These are phyloP conservation scores for Meripilus lineatus DNA, from an alignment of 1,284 basidiomycete species.

Conservation along the genomic window DNA sequence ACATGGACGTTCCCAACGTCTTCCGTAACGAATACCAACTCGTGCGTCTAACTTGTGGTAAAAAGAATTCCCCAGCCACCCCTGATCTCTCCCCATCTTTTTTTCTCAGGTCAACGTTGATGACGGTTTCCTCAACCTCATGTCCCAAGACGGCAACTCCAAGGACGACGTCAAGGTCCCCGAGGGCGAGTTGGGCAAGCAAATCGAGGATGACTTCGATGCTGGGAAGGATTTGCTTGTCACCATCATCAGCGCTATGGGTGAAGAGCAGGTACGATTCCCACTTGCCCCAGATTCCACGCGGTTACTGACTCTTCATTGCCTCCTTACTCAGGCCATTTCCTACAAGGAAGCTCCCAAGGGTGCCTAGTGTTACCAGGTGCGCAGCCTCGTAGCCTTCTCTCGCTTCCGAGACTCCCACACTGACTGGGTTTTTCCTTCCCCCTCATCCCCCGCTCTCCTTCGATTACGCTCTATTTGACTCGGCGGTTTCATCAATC, in stretches of 20 bases:
- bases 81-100: conserved; percentile 1
- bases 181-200: conserved; percentile 77
- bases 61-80: neutral
- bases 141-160: conserved; percentile 76
- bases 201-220: conserved; percentile 76
- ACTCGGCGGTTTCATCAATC: too few relatives aligned
- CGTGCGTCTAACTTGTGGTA: conserved; percentile 33
- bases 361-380: too few relatives aligned
- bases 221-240: conserved; percentile 86
- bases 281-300: neutral
- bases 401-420: too few relatives aligned
- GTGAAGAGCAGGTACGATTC: conserved; percentile 72
- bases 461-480: too few relatives aligned
- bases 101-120: conserved; percentile 71
- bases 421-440: too few relatives aligned
- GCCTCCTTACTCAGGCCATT: conserved; percentile 65
- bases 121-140: conserved; percentile 93
- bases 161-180: conserved; percentile 98
- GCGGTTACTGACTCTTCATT: neutral
- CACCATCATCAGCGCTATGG: conserved; percentile 91
- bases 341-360: conserved; percentile 83
- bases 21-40: conserved; percentile 88
- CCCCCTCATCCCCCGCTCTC: too few relatives aligned
- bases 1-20: conserved; percentile 99
- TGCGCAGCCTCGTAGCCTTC: too few relatives aligned